Conservation (phyloP, 352 stramenopile species). For the Blastocystis sp. region DNA sequence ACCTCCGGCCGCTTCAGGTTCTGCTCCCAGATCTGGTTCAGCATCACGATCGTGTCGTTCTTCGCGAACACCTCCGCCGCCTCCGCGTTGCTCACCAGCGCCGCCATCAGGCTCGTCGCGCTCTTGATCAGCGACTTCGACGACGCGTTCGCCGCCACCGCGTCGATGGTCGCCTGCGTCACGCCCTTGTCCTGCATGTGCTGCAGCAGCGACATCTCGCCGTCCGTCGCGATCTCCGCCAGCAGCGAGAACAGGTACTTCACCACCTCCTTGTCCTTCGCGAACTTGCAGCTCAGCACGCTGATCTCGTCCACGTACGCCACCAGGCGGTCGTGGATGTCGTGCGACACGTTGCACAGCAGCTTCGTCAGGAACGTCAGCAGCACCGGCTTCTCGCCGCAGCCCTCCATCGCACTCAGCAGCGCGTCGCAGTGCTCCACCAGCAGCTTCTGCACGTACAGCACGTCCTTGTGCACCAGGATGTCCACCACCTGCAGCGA, state of each 20-base stretch:
- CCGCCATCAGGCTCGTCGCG: constrained; percentile 61
- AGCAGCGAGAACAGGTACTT: constrained; percentile 68
- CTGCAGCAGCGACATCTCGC: constrained; percentile 8
- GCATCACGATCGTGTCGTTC: constrained; percentile 56
- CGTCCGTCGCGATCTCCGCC: constrained; percentile 44
- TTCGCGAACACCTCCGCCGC: constrained; percentile 46
- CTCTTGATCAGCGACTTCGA: constrained; percentile 56
- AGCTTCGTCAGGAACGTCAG: constrained; percentile 19
- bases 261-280: constrained; percentile 32
- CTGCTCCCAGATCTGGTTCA: constrained; percentile 41
- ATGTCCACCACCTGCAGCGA: constrained; percentile 42
- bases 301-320: constrained; percentile 36
- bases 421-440: constrained; percentile 48
- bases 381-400: constrained; percentile 8
- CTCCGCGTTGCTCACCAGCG: constrained; percentile 28
- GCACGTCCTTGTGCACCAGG: constrained; percentile 25
- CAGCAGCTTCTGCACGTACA: constrained; percentile 51
- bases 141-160: constrained; percentile 3
- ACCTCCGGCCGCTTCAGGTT: constrained; percentile 70
- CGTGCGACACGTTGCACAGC: constrained; percentile 29
- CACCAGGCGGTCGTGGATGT: constrained; percentile 25
- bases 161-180: constrained; percentile 45
- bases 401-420: constrained; percentile 5
- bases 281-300: constrained; percentile 1
- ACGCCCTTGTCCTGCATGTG: constrained; percentile 61